These are phyloP conservation scores for Asterophora parasitica DNA, from an alignment of 768 basidiomycete species.

Conservation along the genomic window DNA sequence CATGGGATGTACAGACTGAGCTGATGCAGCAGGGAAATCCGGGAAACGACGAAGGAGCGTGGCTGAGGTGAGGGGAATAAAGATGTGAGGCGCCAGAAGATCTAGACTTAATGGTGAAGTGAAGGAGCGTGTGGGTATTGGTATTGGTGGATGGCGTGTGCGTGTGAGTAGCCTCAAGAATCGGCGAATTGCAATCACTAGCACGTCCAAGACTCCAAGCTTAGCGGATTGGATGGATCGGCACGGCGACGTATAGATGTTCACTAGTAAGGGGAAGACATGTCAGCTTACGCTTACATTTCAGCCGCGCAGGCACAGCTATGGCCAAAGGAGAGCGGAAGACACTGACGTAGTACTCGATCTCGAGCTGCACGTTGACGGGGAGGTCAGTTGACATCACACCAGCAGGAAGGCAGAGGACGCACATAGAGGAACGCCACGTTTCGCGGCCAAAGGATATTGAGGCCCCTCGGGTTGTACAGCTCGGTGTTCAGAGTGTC, in stretches of 20 bases:
- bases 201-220: too few relatives aligned
- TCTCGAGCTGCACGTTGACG: constrained; percentile 64
- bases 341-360: constrained; percentile 83
- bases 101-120: too few relatives aligned
- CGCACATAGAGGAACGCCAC: constrained; percentile 91
- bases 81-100: not conserved
- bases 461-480: constrained; percentile 84
- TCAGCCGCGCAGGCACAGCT: not conserved
- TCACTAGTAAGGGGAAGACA: constrained; percentile 17
- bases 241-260: not conserved
- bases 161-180: too few relatives aligned
- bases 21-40: not conserved
- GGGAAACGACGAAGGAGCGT: constrained; percentile 1
- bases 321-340: not conserved
- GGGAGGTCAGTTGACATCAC: constrained; percentile 10
- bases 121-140: not conserved
- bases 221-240: too few relatives aligned
- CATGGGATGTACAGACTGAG: too few relatives aligned
- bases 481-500: constrained; percentile 63
- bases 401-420: constrained; percentile 19
- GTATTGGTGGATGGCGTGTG: not conserved
- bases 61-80: not conserved
- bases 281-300: not conserved
- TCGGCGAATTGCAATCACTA: constrained; percentile 4
- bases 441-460: constrained; percentile 78